Evolutionary conservation across 805 yeast species (phyloP).

Genomic region (Pichia manshurica): DNA sequence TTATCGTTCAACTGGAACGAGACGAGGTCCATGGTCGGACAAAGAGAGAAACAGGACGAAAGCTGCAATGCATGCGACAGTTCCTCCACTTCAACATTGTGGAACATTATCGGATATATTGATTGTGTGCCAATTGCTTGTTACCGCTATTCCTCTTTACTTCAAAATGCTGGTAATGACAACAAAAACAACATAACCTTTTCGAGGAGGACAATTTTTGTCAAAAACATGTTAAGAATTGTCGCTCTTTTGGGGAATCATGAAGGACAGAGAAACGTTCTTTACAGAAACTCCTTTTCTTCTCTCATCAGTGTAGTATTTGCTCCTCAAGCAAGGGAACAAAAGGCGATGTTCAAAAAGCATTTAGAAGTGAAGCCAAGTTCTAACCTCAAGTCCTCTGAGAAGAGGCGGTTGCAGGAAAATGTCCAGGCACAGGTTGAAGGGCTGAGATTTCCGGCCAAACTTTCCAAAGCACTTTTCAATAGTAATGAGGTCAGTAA

Average conservation of each 20-base stretch:
- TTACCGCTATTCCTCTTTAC: neutral
- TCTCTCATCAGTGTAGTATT: too few species aligned
- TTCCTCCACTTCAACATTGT: conserved; percentile 1
- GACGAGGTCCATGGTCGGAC: conserved; percentile 34
- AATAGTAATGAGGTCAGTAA: conserved; percentile 41
- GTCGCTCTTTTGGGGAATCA: too few species aligned
- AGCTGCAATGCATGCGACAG: conserved; percentile 7
- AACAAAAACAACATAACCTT: neutral
- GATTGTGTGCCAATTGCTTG: too few species aligned
- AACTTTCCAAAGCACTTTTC: conserved; percentile 60
- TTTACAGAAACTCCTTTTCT: too few species aligned
- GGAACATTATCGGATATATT: neutral
- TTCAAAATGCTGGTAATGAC: neutral
- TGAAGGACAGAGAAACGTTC: too few species aligned
- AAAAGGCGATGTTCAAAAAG: conserved; percentile 52
- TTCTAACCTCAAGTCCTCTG: conserved; percentile 78
- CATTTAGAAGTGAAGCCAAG: conserved; percentile 60
- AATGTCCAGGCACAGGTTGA: conserved; percentile 8
- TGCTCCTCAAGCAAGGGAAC: too few species aligned
- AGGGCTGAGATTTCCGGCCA: conserved; percentile 40
- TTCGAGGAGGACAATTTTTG: neutral
- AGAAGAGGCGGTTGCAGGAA: conserved; percentile 53
- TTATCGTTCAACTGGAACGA: conserved; percentile 25
- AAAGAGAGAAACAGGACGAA: conserved; percentile 20
- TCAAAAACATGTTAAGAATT: too few species aligned